Evolutionary conservation across 2,329 filamentous ascomycete species (phyloP).

Genomic region (Pseudocercospora fijiensis): DNA sequence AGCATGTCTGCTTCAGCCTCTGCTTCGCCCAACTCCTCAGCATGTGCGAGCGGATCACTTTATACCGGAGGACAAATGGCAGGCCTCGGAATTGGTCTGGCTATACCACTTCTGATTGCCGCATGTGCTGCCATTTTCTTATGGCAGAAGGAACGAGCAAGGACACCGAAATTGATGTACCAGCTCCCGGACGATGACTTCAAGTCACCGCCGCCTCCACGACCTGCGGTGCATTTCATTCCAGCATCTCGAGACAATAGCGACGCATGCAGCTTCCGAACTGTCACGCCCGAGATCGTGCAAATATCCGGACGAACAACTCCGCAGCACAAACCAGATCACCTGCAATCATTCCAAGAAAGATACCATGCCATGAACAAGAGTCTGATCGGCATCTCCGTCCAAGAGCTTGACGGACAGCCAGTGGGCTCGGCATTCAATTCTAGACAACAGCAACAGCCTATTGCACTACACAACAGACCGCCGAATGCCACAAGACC

Average conservation of each 20-base stretch:
- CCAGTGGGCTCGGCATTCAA: constrained; percentile 16
- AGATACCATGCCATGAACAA: constrained; percentile 18
- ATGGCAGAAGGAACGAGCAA: constrained; percentile 24
- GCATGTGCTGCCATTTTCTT: constrained; percentile 28
- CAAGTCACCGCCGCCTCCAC: constrained; percentile 23
- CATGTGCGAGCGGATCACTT: constrained; percentile 1
- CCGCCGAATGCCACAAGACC: constrained; percentile 2
- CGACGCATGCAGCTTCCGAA: constrained; percentile 10
- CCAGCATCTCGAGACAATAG: constrained; percentile 13
- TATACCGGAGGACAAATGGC: constrained; percentile 34
- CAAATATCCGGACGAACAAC: constrained; percentile 7
- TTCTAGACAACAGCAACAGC: not conserved
- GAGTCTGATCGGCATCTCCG: not conserved
- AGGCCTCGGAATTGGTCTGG: constrained; percentile 33
- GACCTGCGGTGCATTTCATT: constrained; percentile 10
- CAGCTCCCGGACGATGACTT: constrained; percentile 34
- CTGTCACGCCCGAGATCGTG: constrained; percentile 7
- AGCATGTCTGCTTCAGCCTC: constrained; percentile 19
- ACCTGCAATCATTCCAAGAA: constrained; percentile 13
- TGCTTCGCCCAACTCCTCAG: constrained; percentile 14
- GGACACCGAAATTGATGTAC: constrained; percentile 36
- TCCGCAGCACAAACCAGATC: constrained; percentile 8
- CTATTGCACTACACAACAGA: not conserved
- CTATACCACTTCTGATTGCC: constrained; percentile 33
- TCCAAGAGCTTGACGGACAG: constrained; percentile 17